Evolutionary conservation across 768 basidiomycete genomes (phyloP).

Genomic region (Boletus edulis): DNA sequence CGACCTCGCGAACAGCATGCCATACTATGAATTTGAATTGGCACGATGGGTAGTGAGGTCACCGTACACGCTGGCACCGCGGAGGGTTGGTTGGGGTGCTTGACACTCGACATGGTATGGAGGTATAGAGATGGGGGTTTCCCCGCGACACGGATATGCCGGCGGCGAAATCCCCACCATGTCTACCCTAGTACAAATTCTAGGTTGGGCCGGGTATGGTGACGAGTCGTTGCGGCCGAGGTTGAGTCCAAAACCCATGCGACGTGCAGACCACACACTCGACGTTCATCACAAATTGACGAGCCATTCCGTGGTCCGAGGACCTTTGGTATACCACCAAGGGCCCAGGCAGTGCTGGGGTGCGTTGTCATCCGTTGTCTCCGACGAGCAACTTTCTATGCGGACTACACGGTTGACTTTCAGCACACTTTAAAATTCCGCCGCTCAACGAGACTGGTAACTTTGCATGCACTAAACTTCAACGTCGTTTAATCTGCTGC

Average conservation of each 20-base stretch:
- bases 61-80: slow-evolving; percentile 4
- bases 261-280: background rate
- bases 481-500: background rate
- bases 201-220: too few relatives aligned
- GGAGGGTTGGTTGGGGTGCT: background rate
- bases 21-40: slow-evolving; percentile 19
- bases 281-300: background rate
- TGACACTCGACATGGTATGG: background rate
- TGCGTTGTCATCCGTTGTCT: background rate
- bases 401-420: background rate
- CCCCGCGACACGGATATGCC: too few relatives aligned
- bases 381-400: background rate
- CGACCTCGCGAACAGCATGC: background rate
- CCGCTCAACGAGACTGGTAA: background rate
- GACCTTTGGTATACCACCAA: background rate
- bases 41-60: background rate
- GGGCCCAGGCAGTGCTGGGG: background rate
- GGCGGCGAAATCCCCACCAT: too few relatives aligned
- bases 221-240: too few relatives aligned
- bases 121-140: background rate
- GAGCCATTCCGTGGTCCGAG: background rate
- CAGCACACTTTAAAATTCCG: background rate
- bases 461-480: background rate
- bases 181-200: too few relatives aligned
- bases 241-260: too few relatives aligned